Conservation (phyloP, 2,329 filamentous ascomycete species). For the Aspergillus transmontanensis region DNA sequence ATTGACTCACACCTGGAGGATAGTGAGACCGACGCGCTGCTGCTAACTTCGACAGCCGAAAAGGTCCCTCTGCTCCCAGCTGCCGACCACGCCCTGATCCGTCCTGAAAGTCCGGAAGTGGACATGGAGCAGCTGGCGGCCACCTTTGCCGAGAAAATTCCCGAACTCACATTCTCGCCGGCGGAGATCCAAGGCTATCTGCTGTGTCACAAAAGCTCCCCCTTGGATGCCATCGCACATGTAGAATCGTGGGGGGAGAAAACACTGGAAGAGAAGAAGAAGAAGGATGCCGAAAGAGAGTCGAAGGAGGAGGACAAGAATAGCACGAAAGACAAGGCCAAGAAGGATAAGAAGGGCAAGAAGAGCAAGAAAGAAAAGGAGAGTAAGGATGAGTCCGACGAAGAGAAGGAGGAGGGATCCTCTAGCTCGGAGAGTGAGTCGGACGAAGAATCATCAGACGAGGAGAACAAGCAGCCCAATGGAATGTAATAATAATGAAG, state of each 20-base stretch:
- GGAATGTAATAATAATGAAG: background rate
- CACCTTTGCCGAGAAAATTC: conserved; percentile 49
- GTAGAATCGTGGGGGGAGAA: conserved; percentile 42
- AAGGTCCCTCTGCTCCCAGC: background rate
- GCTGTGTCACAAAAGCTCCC: conserved; percentile 52
- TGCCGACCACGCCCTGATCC: background rate
- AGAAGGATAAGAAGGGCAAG: background rate
- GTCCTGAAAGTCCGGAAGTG: background rate
- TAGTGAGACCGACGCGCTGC: background rate
- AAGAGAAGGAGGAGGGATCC: background rate
- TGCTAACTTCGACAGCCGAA: background rate
- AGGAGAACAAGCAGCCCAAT: background rate
- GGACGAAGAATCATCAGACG: conserved; percentile 1
- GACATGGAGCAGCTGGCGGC: conserved; percentile 45
- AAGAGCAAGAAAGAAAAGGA: background rate
- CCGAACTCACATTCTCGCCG: conserved; percentile 52
- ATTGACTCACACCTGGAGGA: background rate
- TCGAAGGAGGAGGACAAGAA: background rate
- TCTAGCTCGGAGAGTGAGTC: background rate
- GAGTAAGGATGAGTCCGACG: background rate
- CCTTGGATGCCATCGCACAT: conserved; percentile 47
- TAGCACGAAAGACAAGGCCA: background rate
- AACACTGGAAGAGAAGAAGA: conserved; percentile 1
- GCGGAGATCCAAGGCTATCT: conserved; percentile 59
- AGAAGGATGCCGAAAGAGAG: background rate